Base-by-base conservation (phyloP, 2,329 filamentous ascomycete species). In the Verticillium longisporum region DNA sequence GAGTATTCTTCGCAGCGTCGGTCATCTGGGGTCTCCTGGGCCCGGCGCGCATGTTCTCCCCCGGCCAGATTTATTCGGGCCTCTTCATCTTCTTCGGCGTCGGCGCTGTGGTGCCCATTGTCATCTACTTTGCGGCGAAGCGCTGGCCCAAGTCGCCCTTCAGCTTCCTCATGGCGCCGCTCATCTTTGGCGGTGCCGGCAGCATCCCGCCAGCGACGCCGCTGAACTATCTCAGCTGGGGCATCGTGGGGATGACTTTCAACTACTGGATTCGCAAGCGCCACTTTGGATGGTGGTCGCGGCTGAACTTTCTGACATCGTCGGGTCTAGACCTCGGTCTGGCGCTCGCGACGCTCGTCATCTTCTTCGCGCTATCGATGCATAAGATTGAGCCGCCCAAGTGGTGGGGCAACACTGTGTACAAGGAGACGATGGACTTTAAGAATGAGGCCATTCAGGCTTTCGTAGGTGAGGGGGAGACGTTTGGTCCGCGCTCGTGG, bases 151-250 rank as follows among this genome's bases (percentile, higher is more conserved):
- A 73, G 56, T 83, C 81, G 2, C 77, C 77, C 1, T 66, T 78
- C 53, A 77, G 76, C 61, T 82, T 79, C 70, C 75, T 86, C 58
- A 87, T 87, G 76, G 81, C 84, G 4, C 85, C 85, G 1, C 74
- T 88, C 62, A 84, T 88, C 66, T 86, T 88, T 68, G 86, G 85
- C 61, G 84, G 84, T 26, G 79, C 82, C 6, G 80, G 79, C 1
- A 65, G 75, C 37, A 86, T 88, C 66, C 85, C 85, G 2, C 85
- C 85, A 0, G 89, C 89, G 3, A 89, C 88, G 0, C 88, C 88
- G 0, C 81, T 91, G 62, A 91, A 89, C 74, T 92, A 90, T 70
- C 82, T 89, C 37, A 81, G 83, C n/a, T 92, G 89, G 88, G 87
- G 86, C 18, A 75, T 88, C 61, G 86, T 91, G 3, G 89, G 89